Conservation (phyloP, 805 yeast genomes). For the Metschnikowia baotianmanensis region DNA sequence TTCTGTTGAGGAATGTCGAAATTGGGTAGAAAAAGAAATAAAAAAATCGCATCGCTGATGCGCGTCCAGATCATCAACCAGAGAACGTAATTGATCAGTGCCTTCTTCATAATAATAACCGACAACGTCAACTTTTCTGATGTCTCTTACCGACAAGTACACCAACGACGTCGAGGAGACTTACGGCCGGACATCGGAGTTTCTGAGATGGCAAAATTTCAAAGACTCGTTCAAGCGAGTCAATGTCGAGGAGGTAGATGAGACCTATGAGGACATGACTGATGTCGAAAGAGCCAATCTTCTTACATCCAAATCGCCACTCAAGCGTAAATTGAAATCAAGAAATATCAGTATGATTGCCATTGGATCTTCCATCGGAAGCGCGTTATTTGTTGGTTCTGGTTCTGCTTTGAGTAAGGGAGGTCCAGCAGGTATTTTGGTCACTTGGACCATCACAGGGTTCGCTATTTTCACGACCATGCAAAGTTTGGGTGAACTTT, state of each 20-base stretch:
- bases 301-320: slow-evolving; percentile 43
- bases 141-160: slow-evolving; percentile 7
- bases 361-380: slow-evolving; percentile 80
- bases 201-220: slow-evolving; percentile 40
- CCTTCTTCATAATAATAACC: background rate
- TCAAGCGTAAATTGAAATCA: slow-evolving; percentile 42
- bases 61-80: background rate
- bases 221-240: slow-evolving; percentile 49
- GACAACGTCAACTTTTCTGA: background rate
- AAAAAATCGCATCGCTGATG: no score
- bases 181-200: slow-evolving; percentile 12
- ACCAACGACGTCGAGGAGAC: slow-evolving; percentile 7
- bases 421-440: slow-evolving; percentile 64
- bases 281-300: slow-evolving; percentile 42
- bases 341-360: slow-evolving; percentile 71
- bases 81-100: background rate
- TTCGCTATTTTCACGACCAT: slow-evolving; percentile 52
- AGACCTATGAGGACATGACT: slow-evolving; percentile 22
- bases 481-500: slow-evolving; percentile 20
- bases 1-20: background rate
- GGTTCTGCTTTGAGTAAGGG: slow-evolving; percentile 66
- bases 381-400: slow-evolving; percentile 76
- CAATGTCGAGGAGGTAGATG: slow-evolving; percentile 26
- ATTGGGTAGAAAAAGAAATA: no score
- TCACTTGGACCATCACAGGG: slow-evolving; percentile 69